Evolutionary conservation across 1,284 basidiomycete species (phyloP).

Genomic region (Heterobasidion occidentale): DNA sequence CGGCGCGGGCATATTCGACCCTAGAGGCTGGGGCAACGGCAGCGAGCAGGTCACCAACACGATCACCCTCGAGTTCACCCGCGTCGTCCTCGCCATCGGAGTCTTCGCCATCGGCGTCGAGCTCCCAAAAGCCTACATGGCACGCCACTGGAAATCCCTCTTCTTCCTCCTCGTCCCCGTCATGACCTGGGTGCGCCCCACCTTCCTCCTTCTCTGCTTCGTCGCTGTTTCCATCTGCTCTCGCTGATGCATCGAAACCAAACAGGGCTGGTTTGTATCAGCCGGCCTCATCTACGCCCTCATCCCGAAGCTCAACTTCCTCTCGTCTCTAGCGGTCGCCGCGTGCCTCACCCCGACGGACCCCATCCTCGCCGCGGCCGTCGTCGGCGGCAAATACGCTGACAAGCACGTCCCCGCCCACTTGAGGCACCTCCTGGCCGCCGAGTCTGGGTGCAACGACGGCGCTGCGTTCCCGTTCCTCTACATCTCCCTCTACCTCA

Average conservation of each 20-base stretch:
- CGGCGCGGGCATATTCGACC: slow-evolving; percentile 81
- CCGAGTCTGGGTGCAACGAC: slow-evolving; percentile 92
- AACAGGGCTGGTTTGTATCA: slow-evolving; percentile 85
- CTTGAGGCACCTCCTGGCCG: slow-evolving; percentile 83
- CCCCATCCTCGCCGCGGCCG: slow-evolving; percentile 83
- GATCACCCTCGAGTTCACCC: slow-evolving; percentile 86
- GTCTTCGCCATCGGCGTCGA: slow-evolving; percentile 99
- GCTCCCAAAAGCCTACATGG: slow-evolving; percentile 89
- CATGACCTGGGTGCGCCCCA: slow-evolving; percentile 84
- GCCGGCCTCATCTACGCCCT: slow-evolving; percentile 85
- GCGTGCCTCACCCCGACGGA: slow-evolving; percentile 97
- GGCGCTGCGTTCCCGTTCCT: slow-evolving; percentile 96
- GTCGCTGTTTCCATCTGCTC: slow-evolving; percentile 6
- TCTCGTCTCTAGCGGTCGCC: slow-evolving; percentile 83
- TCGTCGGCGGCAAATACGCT: slow-evolving; percentile 96
- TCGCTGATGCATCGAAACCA: slow-evolving; percentile 1
- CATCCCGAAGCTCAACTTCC: slow-evolving; percentile 81
- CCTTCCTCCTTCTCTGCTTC: slow-evolving; percentile 2
- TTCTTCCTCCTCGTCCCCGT: slow-evolving; percentile 83
- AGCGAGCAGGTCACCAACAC: slow-evolving; percentile 47
- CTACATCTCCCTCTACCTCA: slow-evolving; percentile 88
- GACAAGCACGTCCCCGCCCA: slow-evolving; percentile 98
- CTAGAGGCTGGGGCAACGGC: slow-evolving; percentile 70
- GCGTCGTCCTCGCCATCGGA: slow-evolving; percentile 94
- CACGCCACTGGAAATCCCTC: slow-evolving; percentile 84